Conservation (phyloP, 2,329 filamentous ascomycete genomes). For the Aspergillus calidoustus region DNA sequence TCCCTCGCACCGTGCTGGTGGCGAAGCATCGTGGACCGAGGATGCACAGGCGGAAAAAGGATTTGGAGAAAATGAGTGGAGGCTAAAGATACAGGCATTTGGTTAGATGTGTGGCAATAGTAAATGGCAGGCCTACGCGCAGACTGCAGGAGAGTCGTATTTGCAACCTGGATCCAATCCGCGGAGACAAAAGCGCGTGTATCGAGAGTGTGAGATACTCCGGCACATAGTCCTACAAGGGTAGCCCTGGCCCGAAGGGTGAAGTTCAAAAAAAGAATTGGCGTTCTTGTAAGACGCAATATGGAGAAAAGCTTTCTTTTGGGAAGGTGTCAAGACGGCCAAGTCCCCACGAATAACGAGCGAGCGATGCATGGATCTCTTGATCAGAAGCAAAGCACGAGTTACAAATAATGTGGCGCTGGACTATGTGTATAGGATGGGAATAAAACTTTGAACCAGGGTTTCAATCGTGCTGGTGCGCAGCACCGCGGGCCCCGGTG, state of each 20-base stretch:
- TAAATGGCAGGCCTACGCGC: too few species aligned
- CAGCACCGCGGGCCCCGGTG: not conserved
- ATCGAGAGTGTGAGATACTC: too few species aligned
- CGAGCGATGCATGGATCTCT: not conserved
- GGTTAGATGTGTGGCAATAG: not conserved
- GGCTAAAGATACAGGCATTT: not conserved
- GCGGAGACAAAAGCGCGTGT: too few species aligned
- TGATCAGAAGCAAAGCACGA: slow-evolving; percentile 15
- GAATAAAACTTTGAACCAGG: slow-evolving; percentile 3
- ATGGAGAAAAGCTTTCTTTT: not conserved
- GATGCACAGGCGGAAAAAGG: not conserved
- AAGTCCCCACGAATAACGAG: not conserved
- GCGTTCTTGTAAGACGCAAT: not conserved
- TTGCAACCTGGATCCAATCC: not conserved
- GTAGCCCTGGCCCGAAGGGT: not conserved
- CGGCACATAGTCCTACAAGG: too few species aligned
- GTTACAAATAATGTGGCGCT: not conserved
- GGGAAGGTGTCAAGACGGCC: not conserved
- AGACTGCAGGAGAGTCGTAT: not conserved
- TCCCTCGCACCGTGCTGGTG: not conserved
- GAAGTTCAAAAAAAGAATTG: not conserved
- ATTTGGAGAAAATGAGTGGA: not conserved
- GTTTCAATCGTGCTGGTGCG: slow-evolving; percentile 3
- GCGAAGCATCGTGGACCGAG: not conserved
- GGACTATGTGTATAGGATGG: not conserved